Base-by-base conservation (phyloP, 805 yeast species). In the Ogataea nakhonphanomensis region DNA sequence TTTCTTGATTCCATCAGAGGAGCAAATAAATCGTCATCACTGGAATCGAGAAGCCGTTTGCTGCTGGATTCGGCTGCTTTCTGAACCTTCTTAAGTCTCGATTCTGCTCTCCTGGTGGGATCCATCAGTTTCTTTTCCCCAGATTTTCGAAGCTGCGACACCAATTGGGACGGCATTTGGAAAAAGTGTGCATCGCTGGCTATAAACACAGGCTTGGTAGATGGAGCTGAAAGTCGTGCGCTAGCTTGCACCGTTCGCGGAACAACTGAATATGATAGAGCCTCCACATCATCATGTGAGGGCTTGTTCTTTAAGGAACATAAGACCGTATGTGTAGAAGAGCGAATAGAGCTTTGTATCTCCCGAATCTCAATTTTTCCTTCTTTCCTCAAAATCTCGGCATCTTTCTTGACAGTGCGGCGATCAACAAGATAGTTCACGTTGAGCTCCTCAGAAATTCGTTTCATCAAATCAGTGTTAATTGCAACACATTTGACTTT, bases 391-490 rank as follows among this genome's bases (percentile, higher is more conserved):
- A 78, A 58, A 4, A 51, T 42, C 1, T 50, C 46, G 0, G 74
- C 62, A 46, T 76, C 82, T 5, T 71, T 67, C 6, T 55, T 51
- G 9, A 76, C 51, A 0, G 90, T 83, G 37, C 70, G 71, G 25
- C 75, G 69, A 49, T 83, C 90, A 12, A 79, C 65, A 1, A 30
- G 27, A 26, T 60, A 54, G 22, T 58, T 58, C 10, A 73, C 65
- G 0, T 70, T 71, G 46, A 73, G 47, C 12, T 46, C 49, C 3
- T 62, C 66, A n/a, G 76, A 67, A 1, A 80, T 49, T 5, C 53
- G 57, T 8, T 62, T 65, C 27, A 65, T 54, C 25, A 80, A 61
- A 8, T 55, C 61, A 11, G 50, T 54, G n/a, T 74, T 71, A 1
- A 74, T 62, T 21, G 66, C 65, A 5, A 69, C 48, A 3, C 74